Evolutionary conservation across 192 early-diverging fungal species (phyloP).

Genomic region (Backusella australiensis): DNA sequence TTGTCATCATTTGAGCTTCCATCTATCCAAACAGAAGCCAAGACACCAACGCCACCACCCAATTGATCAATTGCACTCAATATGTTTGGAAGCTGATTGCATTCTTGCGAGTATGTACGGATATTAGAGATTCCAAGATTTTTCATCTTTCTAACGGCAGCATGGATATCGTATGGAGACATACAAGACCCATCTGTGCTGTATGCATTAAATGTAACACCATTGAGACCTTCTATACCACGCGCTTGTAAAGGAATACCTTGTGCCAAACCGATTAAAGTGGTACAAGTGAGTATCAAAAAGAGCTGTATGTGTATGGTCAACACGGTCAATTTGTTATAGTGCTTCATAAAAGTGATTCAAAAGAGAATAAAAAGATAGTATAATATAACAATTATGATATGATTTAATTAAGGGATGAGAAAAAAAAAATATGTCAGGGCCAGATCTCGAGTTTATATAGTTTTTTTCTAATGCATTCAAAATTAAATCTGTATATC

Average conservation of each 20-base stretch:
- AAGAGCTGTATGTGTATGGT: conserved; percentile 7
- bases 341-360: not conserved
- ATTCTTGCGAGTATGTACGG: conserved; percentile 38
- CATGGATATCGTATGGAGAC: not conserved
- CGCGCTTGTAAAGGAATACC: conserved; percentile 2
- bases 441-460: not conserved
- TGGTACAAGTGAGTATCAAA: not conserved
- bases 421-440: not conserved
- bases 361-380: not conserved
- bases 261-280: conserved; percentile 8
- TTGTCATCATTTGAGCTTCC: conserved; percentile 9
- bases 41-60: conserved; percentile 25
- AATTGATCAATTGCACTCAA: conserved; percentile 17
- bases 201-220: conserved; percentile 23
- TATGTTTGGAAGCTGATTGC: conserved; percentile 22
- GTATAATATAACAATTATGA: not conserved
- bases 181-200: conserved; percentile 24
- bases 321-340: not conserved
- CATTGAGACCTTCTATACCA: not conserved
- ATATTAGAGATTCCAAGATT: conserved; percentile 23
- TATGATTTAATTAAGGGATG: not conserved
- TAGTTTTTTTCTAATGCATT: not conserved
- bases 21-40: conserved; percentile 35
- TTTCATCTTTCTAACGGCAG: conserved; percentile 16
- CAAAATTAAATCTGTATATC: not conserved